Percentiles rank a stretch among this genome's conserved stretches.
phyloP scores from a whole-genome alignment of 345 rosid species.

The Clausena lansium region DNA sequence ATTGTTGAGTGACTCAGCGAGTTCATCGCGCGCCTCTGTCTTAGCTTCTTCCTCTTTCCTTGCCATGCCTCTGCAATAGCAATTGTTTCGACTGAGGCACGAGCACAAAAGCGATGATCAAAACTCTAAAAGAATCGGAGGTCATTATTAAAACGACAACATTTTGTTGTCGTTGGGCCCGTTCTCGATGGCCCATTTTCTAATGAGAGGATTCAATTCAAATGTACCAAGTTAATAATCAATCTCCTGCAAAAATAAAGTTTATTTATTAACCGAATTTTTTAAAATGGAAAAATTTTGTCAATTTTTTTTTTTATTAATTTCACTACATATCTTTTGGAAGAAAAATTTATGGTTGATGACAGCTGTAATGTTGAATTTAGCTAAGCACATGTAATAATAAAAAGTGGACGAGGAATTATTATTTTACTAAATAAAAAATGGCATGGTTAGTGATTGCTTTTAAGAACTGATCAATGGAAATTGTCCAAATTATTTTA shows the following conservation, averaged over 20 bases:
- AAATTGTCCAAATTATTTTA: no score
- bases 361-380: neutral
- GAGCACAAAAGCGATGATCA: neutral
- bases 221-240: no score
- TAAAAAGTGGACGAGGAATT: no score
- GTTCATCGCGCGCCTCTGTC: constrained; percentile 42
- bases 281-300: neutral
- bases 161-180: neutral
- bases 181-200: neutral
- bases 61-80: constrained; percentile 7
- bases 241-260: no score
- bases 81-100: neutral
- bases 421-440: no score
- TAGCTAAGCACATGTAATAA: neutral
- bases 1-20: constrained; percentile 61
- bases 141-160: neutral
- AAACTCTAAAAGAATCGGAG: no score
- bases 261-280: neutral
- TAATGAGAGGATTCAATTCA: no score
- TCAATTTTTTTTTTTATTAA: no score
- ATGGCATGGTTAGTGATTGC: no score
- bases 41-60: constrained; percentile 14
- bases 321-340: no score
- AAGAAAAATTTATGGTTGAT: neutral
- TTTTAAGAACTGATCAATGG: no score